Conservation (phyloP, 495 filamentous ascomycete species). For the Daldinia childiae region DNA sequence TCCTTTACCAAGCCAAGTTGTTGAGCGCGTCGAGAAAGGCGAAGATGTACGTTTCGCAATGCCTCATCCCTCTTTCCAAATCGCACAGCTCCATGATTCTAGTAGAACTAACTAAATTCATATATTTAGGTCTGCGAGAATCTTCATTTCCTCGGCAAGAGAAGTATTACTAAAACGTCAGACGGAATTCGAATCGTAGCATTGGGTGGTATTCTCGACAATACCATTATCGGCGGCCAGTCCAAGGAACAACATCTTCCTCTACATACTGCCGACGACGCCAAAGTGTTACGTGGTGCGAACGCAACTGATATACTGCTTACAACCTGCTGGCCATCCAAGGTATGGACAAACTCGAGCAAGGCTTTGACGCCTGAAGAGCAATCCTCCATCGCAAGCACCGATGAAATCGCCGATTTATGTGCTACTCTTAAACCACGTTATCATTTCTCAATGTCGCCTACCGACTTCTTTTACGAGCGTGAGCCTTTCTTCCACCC, state of each 20-base stretch:
- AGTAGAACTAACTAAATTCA: not conserved
- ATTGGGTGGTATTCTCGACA: constrained; percentile 75
- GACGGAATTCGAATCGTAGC: constrained; percentile 87
- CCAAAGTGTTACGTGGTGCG: constrained; percentile 73
- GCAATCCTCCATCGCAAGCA: constrained; percentile 49
- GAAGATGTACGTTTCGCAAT: constrained; percentile 63
- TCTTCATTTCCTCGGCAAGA: constrained; percentile 86
- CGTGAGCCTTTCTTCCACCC: constrained; percentile 90
- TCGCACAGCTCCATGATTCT: not conserved
- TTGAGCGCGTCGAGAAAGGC: constrained; percentile 74
- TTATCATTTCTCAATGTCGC: constrained; percentile 84
- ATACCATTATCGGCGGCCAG: constrained; percentile 58
- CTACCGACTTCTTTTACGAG: constrained; percentile 75
- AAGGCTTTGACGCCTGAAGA: constrained; percentile 61
- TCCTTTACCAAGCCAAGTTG: constrained; percentile 71
- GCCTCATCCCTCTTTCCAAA: not conserved
- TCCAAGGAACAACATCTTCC: constrained; percentile 72
- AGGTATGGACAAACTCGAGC: constrained; percentile 65
- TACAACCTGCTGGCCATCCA: constrained; percentile 84
- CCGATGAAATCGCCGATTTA: constrained; percentile 73
- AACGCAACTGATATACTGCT: constrained; percentile 84
- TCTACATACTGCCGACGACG: constrained; percentile 78
- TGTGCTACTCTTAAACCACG: constrained; percentile 79
- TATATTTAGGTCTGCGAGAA: constrained; percentile 75
- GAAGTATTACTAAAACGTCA: constrained; percentile 83